phyloP scores from a whole-genome alignment of 768 basidiomycete species.

The Clitopilus hobsonii region DNA sequence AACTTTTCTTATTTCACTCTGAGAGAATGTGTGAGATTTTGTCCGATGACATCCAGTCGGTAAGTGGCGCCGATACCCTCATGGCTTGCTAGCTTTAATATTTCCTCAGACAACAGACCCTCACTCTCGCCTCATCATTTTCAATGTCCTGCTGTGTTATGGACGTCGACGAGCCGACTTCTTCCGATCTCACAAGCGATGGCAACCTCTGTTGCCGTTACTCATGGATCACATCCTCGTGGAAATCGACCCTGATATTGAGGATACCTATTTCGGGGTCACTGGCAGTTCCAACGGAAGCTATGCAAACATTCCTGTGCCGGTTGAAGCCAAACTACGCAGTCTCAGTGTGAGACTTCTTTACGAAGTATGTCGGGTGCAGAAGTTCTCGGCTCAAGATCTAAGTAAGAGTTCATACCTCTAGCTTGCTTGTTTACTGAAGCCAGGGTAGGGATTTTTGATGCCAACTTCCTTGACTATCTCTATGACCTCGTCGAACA shows the following conservation, averaged over 20 bases:
- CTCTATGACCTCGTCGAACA: conserved; percentile 93
- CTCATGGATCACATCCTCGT: conserved; percentile 82
- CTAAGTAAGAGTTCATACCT: conserved; percentile 50
- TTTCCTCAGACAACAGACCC: conserved; percentile 72
- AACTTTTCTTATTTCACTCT: conserved; percentile 87
- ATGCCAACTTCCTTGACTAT: conserved; percentile 80
- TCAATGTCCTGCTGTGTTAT: conserved; percentile 69
- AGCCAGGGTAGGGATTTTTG: conserved; percentile 58
- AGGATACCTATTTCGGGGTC: conserved; percentile 52
- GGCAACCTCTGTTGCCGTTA: conserved; percentile 76
- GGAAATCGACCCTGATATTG: conserved; percentile 75
- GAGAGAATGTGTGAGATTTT: conserved; percentile 87
- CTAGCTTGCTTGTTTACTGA: background rate
- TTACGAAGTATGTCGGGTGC: conserved; percentile 92
- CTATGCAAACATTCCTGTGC: conserved; percentile 44
- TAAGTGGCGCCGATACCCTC: conserved; percentile 29
- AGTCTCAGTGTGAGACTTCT: conserved; percentile 68
- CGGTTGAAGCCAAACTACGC: conserved; percentile 82
- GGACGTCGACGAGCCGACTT: conserved; percentile 67
- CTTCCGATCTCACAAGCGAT: conserved; percentile 77
- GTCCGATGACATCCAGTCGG: conserved; percentile 61
- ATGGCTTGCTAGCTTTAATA: conserved; percentile 7
- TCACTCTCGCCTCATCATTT: conserved; percentile 75
- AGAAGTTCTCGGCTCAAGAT: conserved; percentile 74
- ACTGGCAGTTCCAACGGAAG: conserved; percentile 29